Evolutionary conservation across 1,284 basidiomycete genomes (phyloP).

Genomic region (Inonotus obliquus): DNA sequence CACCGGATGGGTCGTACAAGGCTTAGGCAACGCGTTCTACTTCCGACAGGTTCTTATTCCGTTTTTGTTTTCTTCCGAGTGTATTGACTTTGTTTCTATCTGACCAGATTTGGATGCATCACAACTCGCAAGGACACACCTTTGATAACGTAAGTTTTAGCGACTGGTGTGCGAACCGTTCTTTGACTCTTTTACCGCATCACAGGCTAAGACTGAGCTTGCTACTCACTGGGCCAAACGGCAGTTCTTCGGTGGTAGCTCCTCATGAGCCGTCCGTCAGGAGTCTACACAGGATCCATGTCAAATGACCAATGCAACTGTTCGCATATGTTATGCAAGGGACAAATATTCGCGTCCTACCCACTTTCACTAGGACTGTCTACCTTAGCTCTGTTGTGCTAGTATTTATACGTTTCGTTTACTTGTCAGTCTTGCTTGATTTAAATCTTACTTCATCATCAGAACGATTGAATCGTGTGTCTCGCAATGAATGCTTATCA

Average conservation of each 20-base stretch:
- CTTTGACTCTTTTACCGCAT: slow-evolving; percentile 17
- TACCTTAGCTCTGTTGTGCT: neutral
- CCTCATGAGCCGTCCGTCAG: neutral
- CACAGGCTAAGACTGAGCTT: slow-evolving; percentile 80
- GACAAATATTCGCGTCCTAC: neutral
- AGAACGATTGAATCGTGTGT: too few relatives aligned
- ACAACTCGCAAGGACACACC: slow-evolving; percentile 77
- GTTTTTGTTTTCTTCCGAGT: neutral
- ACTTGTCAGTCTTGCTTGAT: neutral
- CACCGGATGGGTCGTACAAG: slow-evolving; percentile 85
- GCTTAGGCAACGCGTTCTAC: slow-evolving; percentile 76
- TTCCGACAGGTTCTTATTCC: slow-evolving; percentile 60
- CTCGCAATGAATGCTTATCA: too few relatives aligned
- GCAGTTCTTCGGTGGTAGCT: slow-evolving; percentile 77
- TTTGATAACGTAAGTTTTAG: slow-evolving; percentile 62
- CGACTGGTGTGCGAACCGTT: neutral
- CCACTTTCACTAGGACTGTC: neutral
- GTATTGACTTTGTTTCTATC: neutral
- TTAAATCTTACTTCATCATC: neutral
- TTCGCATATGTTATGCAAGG: too few relatives aligned
- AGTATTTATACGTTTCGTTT: neutral
- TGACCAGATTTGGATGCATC: slow-evolving; percentile 77
- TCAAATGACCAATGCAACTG: neutral
- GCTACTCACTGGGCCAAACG: slow-evolving; percentile 83
- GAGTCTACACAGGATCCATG: neutral